A percentile compares a stretch with the other conserved stretches of the same genome.
phyloP scores from a whole-genome alignment of 495 filamentous ascomycete species.

The Aspergillus baeticus region DNA sequence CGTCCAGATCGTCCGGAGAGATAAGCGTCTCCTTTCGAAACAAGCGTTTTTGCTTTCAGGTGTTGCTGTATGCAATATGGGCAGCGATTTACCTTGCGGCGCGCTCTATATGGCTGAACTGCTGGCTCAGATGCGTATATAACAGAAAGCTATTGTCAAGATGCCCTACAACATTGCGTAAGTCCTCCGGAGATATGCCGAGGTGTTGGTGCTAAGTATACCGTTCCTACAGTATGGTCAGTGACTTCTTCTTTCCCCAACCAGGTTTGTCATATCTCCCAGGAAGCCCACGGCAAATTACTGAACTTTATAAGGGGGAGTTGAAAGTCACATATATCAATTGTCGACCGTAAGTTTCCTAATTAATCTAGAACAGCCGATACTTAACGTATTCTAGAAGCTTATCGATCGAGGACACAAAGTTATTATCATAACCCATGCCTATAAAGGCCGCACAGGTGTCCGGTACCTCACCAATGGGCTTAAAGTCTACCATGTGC shows the following conservation, averaged over 20 bases:
- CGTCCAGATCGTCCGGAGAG: conserved; percentile 9
- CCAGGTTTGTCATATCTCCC: conserved; percentile 54
- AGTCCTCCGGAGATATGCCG: conserved; percentile 23
- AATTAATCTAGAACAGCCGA: background rate
- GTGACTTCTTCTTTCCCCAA: conserved; percentile 99
- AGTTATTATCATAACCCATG: conserved; percentile 96
- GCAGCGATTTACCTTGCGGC: background rate
- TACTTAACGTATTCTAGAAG: conserved; percentile 51
- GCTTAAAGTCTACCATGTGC: conserved; percentile 96
- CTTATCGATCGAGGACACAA: conserved; percentile 96
- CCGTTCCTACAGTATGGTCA: conserved; percentile 70
- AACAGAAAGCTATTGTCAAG: conserved; percentile 18
- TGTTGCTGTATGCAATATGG: conserved; percentile 10
- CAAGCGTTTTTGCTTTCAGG: background rate
- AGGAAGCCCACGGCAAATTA: background rate
- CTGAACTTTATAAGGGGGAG: conserved; percentile 60
- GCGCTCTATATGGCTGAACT: background rate
- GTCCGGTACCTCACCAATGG: conserved; percentile 98
- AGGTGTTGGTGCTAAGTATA: conserved; percentile 12
- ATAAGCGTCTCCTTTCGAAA: conserved; percentile 8
- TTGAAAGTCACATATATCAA: conserved; percentile 99
- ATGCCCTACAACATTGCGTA: conserved; percentile 77
- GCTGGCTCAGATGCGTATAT: background rate
- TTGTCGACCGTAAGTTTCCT: conserved; percentile 62
- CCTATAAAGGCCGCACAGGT: conserved; percentile 87